phyloP scores from a whole-genome alignment of 805 yeast species.

The Starmera pachycereana region DNA sequence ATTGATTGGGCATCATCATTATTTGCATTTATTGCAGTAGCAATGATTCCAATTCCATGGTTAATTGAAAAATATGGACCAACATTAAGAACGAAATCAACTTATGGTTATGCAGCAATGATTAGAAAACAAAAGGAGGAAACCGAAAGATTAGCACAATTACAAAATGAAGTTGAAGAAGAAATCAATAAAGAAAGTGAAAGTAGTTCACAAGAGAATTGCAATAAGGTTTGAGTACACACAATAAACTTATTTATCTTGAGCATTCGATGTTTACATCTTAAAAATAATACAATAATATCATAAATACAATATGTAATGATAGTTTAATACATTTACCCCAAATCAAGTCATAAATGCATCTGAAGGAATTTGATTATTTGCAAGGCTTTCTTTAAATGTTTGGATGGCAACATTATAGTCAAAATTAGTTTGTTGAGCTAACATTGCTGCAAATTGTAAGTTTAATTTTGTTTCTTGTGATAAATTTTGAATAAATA shows the following conservation, averaged over 20 bases:
- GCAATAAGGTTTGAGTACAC: neutral
- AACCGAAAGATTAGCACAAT: conserved; percentile 7
- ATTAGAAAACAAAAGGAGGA: conserved; percentile 29
- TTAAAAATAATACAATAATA: no score
- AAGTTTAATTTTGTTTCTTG: conserved; percentile 65
- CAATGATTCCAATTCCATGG: conserved; percentile 70
- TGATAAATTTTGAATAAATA: conserved; percentile 53
- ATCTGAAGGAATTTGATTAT: conserved; percentile 19
- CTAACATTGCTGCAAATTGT: conserved; percentile 73
- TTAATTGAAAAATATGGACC: conserved; percentile 51
- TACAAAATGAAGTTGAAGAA: conserved; percentile 9
- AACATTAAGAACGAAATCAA: conserved; percentile 41
- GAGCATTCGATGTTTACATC: no score
- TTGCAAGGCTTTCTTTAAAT: conserved; percentile 48
- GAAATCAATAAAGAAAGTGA: conserved; percentile 1
- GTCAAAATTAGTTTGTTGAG: conserved; percentile 84
- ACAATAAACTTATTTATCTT: no score
- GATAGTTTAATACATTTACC: neutral
- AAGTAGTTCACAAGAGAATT: neutral
- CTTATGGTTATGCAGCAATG: conserved; percentile 49
- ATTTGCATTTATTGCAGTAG: conserved; percentile 54
- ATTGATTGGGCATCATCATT: conserved; percentile 75
- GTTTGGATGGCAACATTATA: conserved; percentile 56
- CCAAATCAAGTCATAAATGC: conserved; percentile 9
- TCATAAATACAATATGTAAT: no score